These are phyloP conservation scores for Eimeria mitis DNA, from an alignment of 169 alveolate genomes.

Conservation along the genomic window DNA sequence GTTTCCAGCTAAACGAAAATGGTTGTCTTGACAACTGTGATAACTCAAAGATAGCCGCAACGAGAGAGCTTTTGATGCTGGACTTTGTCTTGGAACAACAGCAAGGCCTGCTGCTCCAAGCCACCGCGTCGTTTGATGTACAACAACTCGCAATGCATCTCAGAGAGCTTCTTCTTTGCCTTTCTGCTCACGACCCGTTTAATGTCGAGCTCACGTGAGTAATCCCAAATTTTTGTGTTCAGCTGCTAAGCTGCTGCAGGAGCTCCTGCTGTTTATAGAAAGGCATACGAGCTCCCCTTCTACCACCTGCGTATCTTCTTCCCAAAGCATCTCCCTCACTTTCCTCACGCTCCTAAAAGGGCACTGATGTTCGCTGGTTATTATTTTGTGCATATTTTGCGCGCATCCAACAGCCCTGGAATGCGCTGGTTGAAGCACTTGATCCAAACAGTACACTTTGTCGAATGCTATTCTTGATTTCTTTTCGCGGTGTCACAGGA, in stretches of 20 bases:
- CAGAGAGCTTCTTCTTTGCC: slow-evolving; percentile 20
- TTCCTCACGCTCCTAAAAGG: not conserved
- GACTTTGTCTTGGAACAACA: slow-evolving; percentile 85
- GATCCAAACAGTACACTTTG: not conserved
- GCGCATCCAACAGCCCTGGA: not conserved
- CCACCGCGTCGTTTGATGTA: slow-evolving; percentile 10
- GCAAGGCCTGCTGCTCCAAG: slow-evolving; percentile 77
- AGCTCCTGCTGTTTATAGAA: not conserved
- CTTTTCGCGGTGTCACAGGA: slow-evolving; percentile 25
- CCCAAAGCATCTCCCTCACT: not conserved
- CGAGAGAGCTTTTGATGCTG: slow-evolving; percentile 82
- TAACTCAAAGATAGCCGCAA: slow-evolving; percentile 55
- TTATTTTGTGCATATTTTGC: not conserved
- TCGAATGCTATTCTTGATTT: not conserved
- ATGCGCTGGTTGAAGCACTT: not conserved
- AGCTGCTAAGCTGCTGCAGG: not conserved
- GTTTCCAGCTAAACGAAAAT: slow-evolving; percentile 61
- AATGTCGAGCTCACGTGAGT: slow-evolving; percentile 72
- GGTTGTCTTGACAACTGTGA: slow-evolving; percentile 36
- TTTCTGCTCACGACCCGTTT: slow-evolving; percentile 70
- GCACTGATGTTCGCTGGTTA: not conserved
- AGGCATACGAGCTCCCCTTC: not conserved
- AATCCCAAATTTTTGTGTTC: not conserved
- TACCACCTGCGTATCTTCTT: not conserved
- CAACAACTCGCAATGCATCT: slow-evolving; percentile 19